Conservation (phyloP, 306 rosid genomes). For the Dryas alaskensis region DNA sequence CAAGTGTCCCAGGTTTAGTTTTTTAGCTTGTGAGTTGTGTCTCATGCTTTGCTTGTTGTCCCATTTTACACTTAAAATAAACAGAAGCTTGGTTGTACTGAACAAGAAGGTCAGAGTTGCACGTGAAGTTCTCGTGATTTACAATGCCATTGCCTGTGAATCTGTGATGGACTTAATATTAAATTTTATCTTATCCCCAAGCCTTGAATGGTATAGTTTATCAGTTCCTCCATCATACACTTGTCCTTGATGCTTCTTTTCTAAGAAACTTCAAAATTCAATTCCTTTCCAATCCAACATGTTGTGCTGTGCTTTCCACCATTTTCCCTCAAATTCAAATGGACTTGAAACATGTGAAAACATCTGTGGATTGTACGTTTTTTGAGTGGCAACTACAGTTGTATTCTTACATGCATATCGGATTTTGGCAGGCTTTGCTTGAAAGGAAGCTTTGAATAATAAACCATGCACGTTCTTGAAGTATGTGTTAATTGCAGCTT, state of each 20-base stretch:
- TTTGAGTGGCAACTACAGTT: constrained; percentile 29
- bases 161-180: constrained; percentile 48
- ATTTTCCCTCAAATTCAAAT: constrained; percentile 16
- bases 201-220: constrained; percentile 13
- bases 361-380: constrained; percentile 22
- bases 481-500: constrained; percentile 30
- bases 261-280: constrained; percentile 13
- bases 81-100: constrained; percentile 38
- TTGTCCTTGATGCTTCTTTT: constrained; percentile 38
- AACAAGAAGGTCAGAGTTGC: constrained; percentile 71
- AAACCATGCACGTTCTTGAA: constrained; percentile 11
- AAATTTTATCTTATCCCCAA: constrained; percentile 18
- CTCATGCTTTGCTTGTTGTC: constrained; percentile 32
- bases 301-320: constrained; percentile 31
- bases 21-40: constrained; percentile 25
- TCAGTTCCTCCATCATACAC: constrained; percentile 25
- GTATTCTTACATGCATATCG: constrained; percentile 22
- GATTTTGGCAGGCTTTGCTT: constrained; percentile 28
- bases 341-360: constrained; percentile 33
- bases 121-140: constrained; percentile 93
- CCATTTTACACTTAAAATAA: constrained; percentile 12
- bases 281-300: constrained; percentile 27
- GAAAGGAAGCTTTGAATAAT: constrained; percentile 15
- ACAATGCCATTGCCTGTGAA: constrained; percentile 68
- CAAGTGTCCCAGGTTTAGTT: constrained; percentile 42